Conservation (phyloP, 495 filamentous ascomycete genomes). For the Neurospora terricola region DNA sequence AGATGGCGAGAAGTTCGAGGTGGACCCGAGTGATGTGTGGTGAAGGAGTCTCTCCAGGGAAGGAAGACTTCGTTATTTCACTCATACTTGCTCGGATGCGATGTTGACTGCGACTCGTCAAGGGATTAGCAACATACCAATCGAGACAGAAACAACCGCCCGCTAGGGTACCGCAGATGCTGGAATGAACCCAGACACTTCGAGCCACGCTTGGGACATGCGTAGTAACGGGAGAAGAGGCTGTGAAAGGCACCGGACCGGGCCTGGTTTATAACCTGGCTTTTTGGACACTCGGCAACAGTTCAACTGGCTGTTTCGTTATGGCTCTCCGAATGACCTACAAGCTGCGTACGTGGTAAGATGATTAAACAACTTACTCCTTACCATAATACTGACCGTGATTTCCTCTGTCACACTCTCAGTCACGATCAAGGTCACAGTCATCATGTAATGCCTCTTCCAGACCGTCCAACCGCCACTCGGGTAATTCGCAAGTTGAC, state of each 20-base stretch:
- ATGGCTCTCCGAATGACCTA: not conserved
- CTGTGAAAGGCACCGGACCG: not conserved
- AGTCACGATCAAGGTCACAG: not conserved
- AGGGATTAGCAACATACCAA: not conserved
- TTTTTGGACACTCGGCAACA: not conserved
- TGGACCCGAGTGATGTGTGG: slow-evolving; percentile 81
- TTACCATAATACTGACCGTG: not conserved
- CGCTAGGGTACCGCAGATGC: not conserved
- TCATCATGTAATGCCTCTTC: not conserved
- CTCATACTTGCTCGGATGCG: not conserved
- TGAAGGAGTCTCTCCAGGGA: slow-evolving; percentile 23
- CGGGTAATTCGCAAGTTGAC: not conserved
- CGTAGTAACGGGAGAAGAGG: not conserved
- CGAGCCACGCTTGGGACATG: not conserved
- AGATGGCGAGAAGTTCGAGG: slow-evolving; percentile 69
- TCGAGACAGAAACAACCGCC: not conserved
- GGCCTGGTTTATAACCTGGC: not conserved
- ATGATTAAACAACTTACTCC: not conserved
- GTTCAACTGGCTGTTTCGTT: not conserved
- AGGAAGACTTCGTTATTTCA: not conserved
- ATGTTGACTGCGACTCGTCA: not conserved
- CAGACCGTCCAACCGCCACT: not conserved
- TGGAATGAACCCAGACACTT: not conserved
- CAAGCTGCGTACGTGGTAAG: not conserved
- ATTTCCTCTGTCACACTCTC: not conserved